These are phyloP conservation scores for Pascua sp. DNA, from an alignment of 1,284 basidiomycete species.

Conservation along the genomic window DNA sequence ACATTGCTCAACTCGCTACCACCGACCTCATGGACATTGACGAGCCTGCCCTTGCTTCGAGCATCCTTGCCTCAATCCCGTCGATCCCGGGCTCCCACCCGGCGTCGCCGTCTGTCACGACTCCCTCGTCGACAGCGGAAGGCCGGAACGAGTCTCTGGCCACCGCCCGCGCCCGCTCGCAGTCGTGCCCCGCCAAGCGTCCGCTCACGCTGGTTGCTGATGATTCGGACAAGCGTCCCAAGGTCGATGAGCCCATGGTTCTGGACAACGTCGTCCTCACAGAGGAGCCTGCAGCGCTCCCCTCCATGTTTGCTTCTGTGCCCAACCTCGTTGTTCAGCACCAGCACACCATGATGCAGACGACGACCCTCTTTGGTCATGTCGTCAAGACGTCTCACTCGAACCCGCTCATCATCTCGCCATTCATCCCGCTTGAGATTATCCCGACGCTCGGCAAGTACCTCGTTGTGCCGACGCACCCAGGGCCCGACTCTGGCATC, in stretches of 20 bases:
- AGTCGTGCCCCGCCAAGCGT: conserved; percentile 42
- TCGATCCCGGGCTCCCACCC: conserved; percentile 12
- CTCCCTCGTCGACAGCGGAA: not conserved
- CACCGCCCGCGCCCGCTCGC: conserved; percentile 11
- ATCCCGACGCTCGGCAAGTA: conserved; percentile 32
- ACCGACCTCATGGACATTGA: conserved; percentile 40
- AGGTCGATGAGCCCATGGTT: conserved; percentile 41
- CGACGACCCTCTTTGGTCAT: conserved; percentile 23
- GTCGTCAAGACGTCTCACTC: conserved; percentile 68
- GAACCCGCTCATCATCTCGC: conserved; percentile 77
- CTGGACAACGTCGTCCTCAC: conserved; percentile 22
- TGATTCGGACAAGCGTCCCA: conserved; percentile 41
- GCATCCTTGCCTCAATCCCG: conserved; percentile 12
- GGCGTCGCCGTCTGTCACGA: not conserved
- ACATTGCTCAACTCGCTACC: conserved; percentile 26
- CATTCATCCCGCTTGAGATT: conserved; percentile 33
- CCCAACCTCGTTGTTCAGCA: conserved; percentile 29
- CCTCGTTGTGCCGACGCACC: conserved; percentile 22
- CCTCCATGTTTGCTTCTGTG: conserved; percentile 27
- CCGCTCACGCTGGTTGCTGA: conserved; percentile 20
- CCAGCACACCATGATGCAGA: conserved; percentile 72
- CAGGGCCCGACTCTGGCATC: conserved; percentile 1
- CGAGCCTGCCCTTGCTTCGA: conserved; percentile 2
- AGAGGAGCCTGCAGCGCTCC: conserved; percentile 17
- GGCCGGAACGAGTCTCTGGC: not conserved